Base-by-base conservation (phyloP, 2,329 filamentous ascomycete species). In the Trichophyton verrucosum region DNA sequence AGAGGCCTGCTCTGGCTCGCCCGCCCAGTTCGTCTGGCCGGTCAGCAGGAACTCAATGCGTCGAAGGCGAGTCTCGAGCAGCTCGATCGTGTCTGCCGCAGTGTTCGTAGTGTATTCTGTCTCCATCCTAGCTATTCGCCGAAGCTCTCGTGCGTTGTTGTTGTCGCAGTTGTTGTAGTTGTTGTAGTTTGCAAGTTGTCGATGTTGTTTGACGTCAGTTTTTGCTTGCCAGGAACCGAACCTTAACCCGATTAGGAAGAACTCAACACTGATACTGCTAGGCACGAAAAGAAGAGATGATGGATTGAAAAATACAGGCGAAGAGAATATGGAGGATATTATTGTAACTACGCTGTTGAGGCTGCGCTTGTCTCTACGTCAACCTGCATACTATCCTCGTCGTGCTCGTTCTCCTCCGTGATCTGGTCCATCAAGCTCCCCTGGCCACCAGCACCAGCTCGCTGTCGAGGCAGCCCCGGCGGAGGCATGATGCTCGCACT, bases 21-120 rank as follows among this genome's bases (percentile, higher is more conserved):
- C 75, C 3, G 72, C 72, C 71, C 75, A 75, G 64, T 71, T 69
- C 20, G 72, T 70, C 58, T 70, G 68, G 60, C 76, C 76, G 9
- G 72, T 75, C 11, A 78, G 69, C 51, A 78, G 71, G 65, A 74
- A 78, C 63, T 76, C 73, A 59, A 78, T 69, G 55, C 75, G 71
- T 58, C 70, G 73, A 9, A 78, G 70, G 57, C 76, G 76, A 8
- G 71, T 69, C 63, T 77, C 74, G 9, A 78, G 73, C 51, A 77
- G 71, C 59, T 76, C 73, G 17, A 76, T 73, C 2, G 74, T 76
- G 20, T 73, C 72, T 4, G 71, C 69, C 4, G 73, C 72, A 49
- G 74, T 68, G 8, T 68, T 64, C 1, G 60, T 47, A 6, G 33
- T 44, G 30, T 46, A 46, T 42, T 59, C 38, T 3, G 20, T 9